Evolutionary conservation across 139 green algal genomes (phyloP), one percentile per base, ranked within the genome.

Genomic region (Ettlia oleoabundans): DNA sequence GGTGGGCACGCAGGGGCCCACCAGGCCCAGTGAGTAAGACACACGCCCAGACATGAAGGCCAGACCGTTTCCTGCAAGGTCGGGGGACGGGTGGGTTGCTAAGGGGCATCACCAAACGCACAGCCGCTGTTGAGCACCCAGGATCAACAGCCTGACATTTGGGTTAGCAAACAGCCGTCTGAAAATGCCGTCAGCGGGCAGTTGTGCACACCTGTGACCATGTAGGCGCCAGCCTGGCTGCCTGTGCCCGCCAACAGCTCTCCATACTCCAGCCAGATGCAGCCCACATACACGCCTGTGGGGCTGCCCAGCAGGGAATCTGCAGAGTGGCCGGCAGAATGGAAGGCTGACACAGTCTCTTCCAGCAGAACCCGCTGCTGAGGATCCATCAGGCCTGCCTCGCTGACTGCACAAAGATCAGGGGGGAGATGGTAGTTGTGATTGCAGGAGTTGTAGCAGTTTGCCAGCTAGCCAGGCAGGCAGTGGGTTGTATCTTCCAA

Each of bases 291-390:
- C 3, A 93, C 89, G 43, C 87, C 85, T 22, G 83, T 89, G 58
- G 87, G 85, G 42, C 74, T 88, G 64, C 86, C 89, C 30, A 30
- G 40, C 52, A 94, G 81, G 33, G 42, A 4, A 7, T 53, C 68
- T 10, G 78, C 35, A 40, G 62, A 67, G 42, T 64, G 33, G 43
- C 77, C 82, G 26, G 78, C 78, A 43, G 53, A 37, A 1, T 76
- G 79, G 35, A 84, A 79, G 40, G 80, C 86, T 5, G 64, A 21
- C n/a, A 63, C 19, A 0, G 81, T 63, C 35, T 95, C 83, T 70
- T 95, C 88, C 58, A 96, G 80, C 64, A 96, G 89, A 66, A 97
- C 51, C 22, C 94, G 88, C 81, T 93, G 88, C 82, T 97, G 93
- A 0, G 93, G 93, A 81, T 97, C 94, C 92, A 97, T 96, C 32